Evolutionary conservation across 371 early-diverging fungal species (phyloP).

Genomic region (Mucor indicus): DNA sequence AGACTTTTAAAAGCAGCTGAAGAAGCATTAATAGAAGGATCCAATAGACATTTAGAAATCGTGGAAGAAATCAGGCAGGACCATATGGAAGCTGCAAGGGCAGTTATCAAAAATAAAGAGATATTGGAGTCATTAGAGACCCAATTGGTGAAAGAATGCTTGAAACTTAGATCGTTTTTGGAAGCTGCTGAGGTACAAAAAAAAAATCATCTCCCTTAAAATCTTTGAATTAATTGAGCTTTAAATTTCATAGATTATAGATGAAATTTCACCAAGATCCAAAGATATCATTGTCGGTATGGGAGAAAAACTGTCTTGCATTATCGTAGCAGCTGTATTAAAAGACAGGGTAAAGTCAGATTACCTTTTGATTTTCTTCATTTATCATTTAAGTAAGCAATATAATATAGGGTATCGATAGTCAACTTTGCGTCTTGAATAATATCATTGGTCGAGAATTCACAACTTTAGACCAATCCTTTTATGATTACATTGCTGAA

Average conservation of each 20-base stretch:
- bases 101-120: conserved; percentile 49
- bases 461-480: conserved; percentile 74
- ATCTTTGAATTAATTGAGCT: no score
- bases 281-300: conserved; percentile 93
- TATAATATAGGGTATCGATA: conserved; percentile 61
- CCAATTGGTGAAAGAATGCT: conserved; percentile 74
- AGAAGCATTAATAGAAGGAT: conserved; percentile 63
- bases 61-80: conserved; percentile 81
- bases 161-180: conserved; percentile 77
- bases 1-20: conserved; percentile 68
- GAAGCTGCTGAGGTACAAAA: conserved; percentile 93
- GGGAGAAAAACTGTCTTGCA: conserved; percentile 92
- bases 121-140: conserved; percentile 50
- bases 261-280: conserved; percentile 96
- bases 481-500: conserved; percentile 85
- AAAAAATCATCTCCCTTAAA: no score
- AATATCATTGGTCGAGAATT: conserved; percentile 80
- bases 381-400: background rate
- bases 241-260: conserved; percentile 80
- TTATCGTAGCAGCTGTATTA: conserved; percentile 80
- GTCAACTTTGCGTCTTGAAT: conserved; percentile 80
- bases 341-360: conserved; percentile 48
- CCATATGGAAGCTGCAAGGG: conserved; percentile 75
- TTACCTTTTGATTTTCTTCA: no score
- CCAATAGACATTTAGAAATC: conserved; percentile 65